A percentile compares a stretch with the other conserved stretches of the same genome.
Evolutionary conservation across 805 yeast species (phyloP).

Genomic region (Spathaspora boniae): DNA sequence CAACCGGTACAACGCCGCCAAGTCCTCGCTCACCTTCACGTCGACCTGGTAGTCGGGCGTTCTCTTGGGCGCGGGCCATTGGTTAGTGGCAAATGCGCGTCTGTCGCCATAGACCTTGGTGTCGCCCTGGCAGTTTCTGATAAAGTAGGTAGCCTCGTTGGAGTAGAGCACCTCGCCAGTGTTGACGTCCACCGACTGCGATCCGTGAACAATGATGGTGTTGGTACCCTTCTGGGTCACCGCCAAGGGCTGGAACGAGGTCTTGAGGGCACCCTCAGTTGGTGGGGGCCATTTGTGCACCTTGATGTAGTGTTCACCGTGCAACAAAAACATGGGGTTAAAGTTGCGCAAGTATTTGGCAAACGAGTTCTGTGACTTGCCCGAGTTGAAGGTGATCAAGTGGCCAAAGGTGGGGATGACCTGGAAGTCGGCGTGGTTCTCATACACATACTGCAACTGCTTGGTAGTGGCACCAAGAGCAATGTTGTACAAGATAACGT

Average conservation of each 20-base stretch:
- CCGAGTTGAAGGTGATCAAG: constrained; percentile 73
- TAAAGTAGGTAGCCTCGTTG: constrained; percentile 81
- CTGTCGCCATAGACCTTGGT: constrained; percentile 47
- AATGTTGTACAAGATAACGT: constrained; percentile 78
- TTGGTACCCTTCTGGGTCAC: constrained; percentile 83
- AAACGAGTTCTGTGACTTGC: constrained; percentile 54
- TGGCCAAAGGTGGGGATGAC: constrained; percentile 89
- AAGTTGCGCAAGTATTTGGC: constrained; percentile 68
- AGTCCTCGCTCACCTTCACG: constrained; percentile 60
- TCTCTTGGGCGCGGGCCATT: constrained; percentile 59
- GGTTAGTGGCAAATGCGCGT: constrained; percentile 57
- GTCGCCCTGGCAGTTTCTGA: constrained; percentile 68
- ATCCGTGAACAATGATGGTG: constrained; percentile 72
- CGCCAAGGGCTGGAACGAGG: constrained; percentile 66
- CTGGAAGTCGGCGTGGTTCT: constrained; percentile 71
- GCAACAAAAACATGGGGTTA: constrained; percentile 84
- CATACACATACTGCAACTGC: constrained; percentile 79
- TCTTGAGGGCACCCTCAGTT: constrained; percentile 57
- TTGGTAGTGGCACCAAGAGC: constrained; percentile 81
- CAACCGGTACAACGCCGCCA: constrained; percentile 86
- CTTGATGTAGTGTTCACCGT: constrained; percentile 92
- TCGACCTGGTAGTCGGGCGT: constrained; percentile 65
- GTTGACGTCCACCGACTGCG: constrained; percentile 61
- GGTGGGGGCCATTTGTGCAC: constrained; percentile 77
- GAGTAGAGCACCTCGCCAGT: constrained; percentile 71